Evolutionary conservation across 805 yeast species (phyloP).

Genomic region (Phaffomyces antillensis): DNA sequence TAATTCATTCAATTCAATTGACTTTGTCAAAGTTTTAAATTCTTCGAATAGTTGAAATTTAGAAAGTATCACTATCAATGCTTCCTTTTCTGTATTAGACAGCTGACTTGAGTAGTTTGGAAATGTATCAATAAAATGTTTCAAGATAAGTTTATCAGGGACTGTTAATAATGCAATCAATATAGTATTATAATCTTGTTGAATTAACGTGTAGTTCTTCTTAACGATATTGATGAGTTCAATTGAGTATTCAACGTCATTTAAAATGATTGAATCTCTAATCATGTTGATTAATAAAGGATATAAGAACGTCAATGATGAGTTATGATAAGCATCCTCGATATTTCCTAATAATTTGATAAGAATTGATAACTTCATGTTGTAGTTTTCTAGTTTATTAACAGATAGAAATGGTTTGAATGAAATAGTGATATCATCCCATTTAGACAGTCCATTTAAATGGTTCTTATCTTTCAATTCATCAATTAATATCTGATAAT

Average conservation of each 20-base stretch:
- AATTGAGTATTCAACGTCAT: slow-evolving; percentile 1
- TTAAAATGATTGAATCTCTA: slow-evolving; percentile 4
- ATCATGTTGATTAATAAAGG: slow-evolving; percentile 8
- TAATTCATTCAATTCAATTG: not conserved
- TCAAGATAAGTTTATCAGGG: not conserved
- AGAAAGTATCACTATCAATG: not conserved
- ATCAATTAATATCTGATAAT: slow-evolving; percentile 6
- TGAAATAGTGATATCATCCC: not conserved
- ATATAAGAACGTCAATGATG: slow-evolving; percentile 2
- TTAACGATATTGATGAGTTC: slow-evolving; percentile 1
- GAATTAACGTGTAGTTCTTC: not conserved
- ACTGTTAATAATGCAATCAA: not conserved
- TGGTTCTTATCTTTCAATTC: too few relatives aligned
- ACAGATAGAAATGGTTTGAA: slow-evolving; percentile 6
- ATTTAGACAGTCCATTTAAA: not conserved
- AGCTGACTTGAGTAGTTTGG: not conserved
- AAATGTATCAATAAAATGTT: not conserved
- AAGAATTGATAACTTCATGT: slow-evolving; percentile 1
- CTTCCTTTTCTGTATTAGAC: not conserved
- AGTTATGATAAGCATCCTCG: not conserved
- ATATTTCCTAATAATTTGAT: not conserved
- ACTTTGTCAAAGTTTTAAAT: not conserved
- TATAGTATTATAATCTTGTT: slow-evolving; percentile 9
- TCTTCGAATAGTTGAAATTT: not conserved
- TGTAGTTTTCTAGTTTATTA: slow-evolving; percentile 5